Conservation (phyloP, 106 monocot genomes). For the Allium sativum region DNA sequence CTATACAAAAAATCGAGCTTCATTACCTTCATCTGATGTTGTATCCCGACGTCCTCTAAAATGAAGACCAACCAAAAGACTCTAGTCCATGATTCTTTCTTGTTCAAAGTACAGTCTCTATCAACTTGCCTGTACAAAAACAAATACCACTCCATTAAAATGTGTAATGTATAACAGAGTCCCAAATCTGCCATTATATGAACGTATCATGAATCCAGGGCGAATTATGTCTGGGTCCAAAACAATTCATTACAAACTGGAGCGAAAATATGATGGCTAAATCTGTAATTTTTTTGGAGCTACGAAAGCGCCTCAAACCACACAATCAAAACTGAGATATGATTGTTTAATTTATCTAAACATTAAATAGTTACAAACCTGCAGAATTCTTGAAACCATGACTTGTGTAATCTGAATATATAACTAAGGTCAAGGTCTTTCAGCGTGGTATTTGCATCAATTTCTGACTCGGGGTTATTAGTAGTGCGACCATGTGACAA, state of each 20-base stretch:
- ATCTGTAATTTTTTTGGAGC: not conserved
- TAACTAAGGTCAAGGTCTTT: constrained; percentile 97
- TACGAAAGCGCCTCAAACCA: too few relatives aligned
- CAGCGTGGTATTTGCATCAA: constrained; percentile 75
- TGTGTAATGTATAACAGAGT: not conserved
- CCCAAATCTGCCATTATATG: not conserved
- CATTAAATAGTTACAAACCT: constrained; percentile 24
- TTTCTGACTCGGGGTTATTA: constrained; percentile 68
- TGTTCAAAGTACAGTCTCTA: constrained; percentile 78
- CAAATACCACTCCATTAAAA: not conserved
- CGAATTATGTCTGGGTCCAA: not conserved
- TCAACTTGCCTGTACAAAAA: constrained; percentile 55
- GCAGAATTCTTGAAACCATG: constrained; percentile 78
- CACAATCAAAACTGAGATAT: too few relatives aligned
- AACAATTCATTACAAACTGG: not conserved
- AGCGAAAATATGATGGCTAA: not conserved
- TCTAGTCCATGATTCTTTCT: constrained; percentile 96
- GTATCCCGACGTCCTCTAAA: constrained; percentile 37
- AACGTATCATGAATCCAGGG: too few relatives aligned
- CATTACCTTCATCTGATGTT: constrained; percentile 18
- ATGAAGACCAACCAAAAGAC: constrained; percentile 81
- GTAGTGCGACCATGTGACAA: constrained; percentile 89
- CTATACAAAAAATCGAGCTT: not conserved
- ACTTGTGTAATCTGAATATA: constrained; percentile 57
- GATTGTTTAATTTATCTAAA: too few relatives aligned